Percentiles rank a stretch among this genome's conserved stretches.
These are phyloP conservation scores for Phoma sp. DNA, from an alignment of 2,329 filamentous ascomycete genomes.

Conservation along the genomic window DNA sequence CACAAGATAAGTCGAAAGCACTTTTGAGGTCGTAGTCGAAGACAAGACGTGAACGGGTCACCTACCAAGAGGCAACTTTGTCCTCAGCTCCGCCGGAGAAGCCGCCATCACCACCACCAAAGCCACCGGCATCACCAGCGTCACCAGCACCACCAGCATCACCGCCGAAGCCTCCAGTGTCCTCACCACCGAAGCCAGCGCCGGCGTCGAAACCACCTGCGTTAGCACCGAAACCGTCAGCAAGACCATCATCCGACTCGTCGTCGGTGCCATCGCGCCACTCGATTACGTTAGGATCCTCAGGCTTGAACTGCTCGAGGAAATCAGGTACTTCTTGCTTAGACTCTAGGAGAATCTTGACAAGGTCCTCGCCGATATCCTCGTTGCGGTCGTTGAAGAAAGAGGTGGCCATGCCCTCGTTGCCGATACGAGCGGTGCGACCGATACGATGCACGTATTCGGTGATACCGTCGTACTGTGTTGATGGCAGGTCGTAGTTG, in stretches of 20 bases:
- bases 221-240: conserved; percentile 22
- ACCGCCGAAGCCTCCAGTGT: conserved; percentile 21
- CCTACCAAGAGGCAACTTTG: conserved; percentile 40
- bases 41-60: background rate
- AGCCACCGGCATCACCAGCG: conserved; percentile 1
- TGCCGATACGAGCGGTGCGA: conserved; percentile 91
- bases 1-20: background rate
- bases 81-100: conserved; percentile 27
- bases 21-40: background rate
- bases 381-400: conserved; percentile 85
- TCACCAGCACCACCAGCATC: conserved; percentile 9
- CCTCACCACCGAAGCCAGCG: conserved; percentile 18
- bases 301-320: conserved; percentile 68
- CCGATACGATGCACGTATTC: conserved; percentile 97
- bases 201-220: conserved; percentile 15
- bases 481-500: conserved; percentile 85
- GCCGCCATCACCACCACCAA: conserved; percentile 16
- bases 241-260: conserved; percentile 38
- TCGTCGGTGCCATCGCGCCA: conserved; percentile 61
- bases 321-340: conserved; percentile 84
- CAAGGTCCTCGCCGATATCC: conserved; percentile 73
- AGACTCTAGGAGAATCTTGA: conserved; percentile 82
- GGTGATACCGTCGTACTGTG: conserved; percentile 81
- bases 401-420: conserved; percentile 82
- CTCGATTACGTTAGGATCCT: conserved; percentile 56